These are phyloP conservation scores for Sporisorium reilianum DNA, from an alignment of 1,284 basidiomycete genomes.

Conservation along the genomic window DNA sequence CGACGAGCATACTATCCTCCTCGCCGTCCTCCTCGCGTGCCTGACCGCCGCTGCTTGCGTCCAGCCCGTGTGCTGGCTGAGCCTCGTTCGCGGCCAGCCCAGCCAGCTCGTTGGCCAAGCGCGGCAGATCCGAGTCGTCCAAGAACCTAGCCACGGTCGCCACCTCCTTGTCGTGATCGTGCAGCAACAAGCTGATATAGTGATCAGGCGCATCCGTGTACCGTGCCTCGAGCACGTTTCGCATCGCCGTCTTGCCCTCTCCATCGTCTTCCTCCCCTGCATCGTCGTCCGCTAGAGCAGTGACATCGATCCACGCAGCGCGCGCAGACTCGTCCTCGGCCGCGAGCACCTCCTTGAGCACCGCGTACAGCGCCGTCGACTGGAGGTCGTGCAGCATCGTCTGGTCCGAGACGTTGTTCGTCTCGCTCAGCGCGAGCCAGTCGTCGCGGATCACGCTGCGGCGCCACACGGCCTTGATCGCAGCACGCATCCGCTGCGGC, in stretches of 20 bases:
- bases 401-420: conserved; percentile 47
- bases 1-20: conserved; percentile 32
- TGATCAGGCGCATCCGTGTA: conserved; percentile 12
- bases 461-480: conserved; percentile 82
- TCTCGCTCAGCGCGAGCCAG: conserved; percentile 55
- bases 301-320: conserved; percentile 5
- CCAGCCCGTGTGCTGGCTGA: background rate
- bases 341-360: conserved; percentile 29
- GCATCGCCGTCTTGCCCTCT: background rate
- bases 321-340: conserved; percentile 19
- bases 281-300: conserved; percentile 2
- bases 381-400: conserved; percentile 36
- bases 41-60: background rate
- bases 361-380: conserved; percentile 34
- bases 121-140: conserved; percentile 40
- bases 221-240: conserved; percentile 17
- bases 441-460: conserved; percentile 88
- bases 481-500: conserved; percentile 64
- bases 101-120: conserved; percentile 33
- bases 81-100: conserved; percentile 15
- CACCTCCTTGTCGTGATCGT: conserved; percentile 27
- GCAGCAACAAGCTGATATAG: conserved; percentile 11
- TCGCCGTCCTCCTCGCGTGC: background rate
- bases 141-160: conserved; percentile 20
- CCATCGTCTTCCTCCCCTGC: background rate